Evolutionary conservation across 1,284 basidiomycete genomes (phyloP).

Genomic region (Afroboletus lepidellus): DNA sequence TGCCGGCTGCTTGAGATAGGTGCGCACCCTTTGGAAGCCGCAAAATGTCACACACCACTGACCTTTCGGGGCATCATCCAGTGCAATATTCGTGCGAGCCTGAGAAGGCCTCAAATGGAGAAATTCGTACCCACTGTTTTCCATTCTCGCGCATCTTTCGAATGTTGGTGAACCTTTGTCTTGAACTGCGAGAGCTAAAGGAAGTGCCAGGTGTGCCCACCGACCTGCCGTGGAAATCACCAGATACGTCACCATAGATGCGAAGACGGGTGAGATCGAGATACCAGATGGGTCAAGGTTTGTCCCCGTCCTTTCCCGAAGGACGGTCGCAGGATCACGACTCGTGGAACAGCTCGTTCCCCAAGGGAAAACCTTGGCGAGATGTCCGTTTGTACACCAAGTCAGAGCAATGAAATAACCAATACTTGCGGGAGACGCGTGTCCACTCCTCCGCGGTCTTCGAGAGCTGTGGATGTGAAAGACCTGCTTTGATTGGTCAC

Average conservation of each 20-base stretch:
- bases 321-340: constrained; percentile 2
- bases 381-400: constrained; percentile 39
- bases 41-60: constrained; percentile 5
- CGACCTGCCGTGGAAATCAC: constrained; percentile 72
- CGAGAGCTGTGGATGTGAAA: constrained; percentile 4
- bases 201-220: constrained; percentile 54
- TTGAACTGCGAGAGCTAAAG: constrained; percentile 7
- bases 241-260: constrained; percentile 52
- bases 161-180: constrained; percentile 48
- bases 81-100: constrained; percentile 62
- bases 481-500: constrained; percentile 17
- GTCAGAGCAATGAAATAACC: constrained; percentile 11
- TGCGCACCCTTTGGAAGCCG: constrained; percentile 8
- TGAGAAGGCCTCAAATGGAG: constrained; percentile 33
- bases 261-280: constrained; percentile 60
- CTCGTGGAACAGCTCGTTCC: constrained; percentile 38
- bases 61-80: constrained; percentile 9
- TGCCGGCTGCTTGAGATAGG: constrained; percentile 67
- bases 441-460: constrained; percentile 25
- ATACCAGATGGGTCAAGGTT: constrained; percentile 50
- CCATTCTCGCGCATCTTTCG: constrained; percentile 71
- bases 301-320: constrained; percentile 18
- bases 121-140: constrained; percentile 53
- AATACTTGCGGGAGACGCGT: constrained; percentile 9
- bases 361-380: constrained; percentile 53